Percentiles rank a stretch among this genome's conserved stretches.
Conservation (phyloP, 345 rosid species). For the Melaleuca quinquenervia region DNA sequence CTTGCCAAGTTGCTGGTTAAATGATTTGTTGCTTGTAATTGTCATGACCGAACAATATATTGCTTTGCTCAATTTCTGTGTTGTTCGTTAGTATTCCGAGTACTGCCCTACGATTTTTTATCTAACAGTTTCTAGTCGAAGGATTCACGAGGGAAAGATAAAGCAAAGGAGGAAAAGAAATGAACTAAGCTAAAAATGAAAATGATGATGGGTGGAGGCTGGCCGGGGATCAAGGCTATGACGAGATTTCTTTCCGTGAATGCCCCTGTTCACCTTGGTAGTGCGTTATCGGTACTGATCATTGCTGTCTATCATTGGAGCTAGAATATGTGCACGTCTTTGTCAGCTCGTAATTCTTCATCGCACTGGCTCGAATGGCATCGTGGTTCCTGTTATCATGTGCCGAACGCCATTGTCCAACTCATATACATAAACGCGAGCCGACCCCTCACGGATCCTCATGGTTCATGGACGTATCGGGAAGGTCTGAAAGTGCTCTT, state of each 20-base stretch:
- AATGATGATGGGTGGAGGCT: neutral
- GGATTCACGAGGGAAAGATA: rapidly evolving
- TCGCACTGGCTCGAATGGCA: too few relatives aligned
- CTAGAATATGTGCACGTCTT: neutral
- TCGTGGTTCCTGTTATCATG: too few relatives aligned
- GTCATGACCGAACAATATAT: too few relatives aligned
- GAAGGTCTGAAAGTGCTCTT: neutral
- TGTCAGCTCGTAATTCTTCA: neutral
- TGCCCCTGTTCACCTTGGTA: neutral
- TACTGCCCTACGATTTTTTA: too few relatives aligned
- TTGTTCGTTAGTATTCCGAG: too few relatives aligned
- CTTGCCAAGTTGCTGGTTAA: too few relatives aligned
- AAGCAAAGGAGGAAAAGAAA: neutral
- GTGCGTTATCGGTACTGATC: neutral
- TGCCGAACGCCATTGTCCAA: neutral
- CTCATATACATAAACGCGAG: neutral
- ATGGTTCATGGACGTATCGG: neutral
- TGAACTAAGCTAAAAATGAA: neutral
- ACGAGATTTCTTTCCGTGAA: neutral
- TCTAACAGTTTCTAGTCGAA: too few relatives aligned
- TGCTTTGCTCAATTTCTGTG: too few relatives aligned
- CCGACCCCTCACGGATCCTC: neutral
- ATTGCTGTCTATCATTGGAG: neutral
- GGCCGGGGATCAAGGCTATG: neutral
- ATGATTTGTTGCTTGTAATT: too few relatives aligned